These are phyloP conservation scores for Malassezia slooffiae DNA, from an alignment of 1,284 basidiomycete genomes.

Conservation along the genomic window DNA sequence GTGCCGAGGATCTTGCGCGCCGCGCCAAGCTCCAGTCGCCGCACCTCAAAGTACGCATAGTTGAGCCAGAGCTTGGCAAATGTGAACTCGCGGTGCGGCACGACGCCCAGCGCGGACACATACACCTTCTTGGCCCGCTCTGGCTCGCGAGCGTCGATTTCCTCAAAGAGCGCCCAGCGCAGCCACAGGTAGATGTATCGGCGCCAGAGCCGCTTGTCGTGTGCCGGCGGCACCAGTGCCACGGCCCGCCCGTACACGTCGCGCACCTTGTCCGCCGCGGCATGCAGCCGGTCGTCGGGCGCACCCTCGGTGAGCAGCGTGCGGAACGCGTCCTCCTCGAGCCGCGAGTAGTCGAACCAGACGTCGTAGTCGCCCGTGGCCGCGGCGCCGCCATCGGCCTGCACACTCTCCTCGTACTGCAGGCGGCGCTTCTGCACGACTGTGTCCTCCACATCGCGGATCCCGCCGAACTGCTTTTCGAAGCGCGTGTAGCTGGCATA, in stretches of 20 bases:
- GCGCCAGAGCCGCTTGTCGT: conserved; percentile 66
- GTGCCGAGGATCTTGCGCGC: conserved; percentile 83
- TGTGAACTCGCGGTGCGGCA: conserved; percentile 91
- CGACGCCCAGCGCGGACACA: conserved; percentile 73
- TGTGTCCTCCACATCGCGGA: conserved; percentile 76
- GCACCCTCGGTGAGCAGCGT: conserved; percentile 48
- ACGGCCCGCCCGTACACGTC: conserved; percentile 94
- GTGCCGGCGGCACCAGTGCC: conserved; percentile 77
- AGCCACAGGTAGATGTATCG: conserved; percentile 95
- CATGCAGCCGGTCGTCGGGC: conserved; percentile 16
- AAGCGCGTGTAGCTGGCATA: conserved; percentile 90
- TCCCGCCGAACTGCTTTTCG: conserved; percentile 92
- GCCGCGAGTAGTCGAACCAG: conserved; percentile 90
- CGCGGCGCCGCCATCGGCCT: conserved; percentile 49
- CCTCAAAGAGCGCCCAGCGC: conserved; percentile 92
- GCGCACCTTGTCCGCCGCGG: conserved; percentile 55
- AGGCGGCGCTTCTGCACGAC: conserved; percentile 91
- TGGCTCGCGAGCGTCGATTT: conserved; percentile 85
- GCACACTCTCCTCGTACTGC: conserved; percentile 60
- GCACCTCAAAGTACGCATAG: conserved; percentile 84
- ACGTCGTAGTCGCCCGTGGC: conserved; percentile 82
- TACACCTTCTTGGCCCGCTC: conserved; percentile 78
- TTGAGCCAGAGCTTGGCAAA: conserved; percentile 71
- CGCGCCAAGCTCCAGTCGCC: conserved; percentile 66
- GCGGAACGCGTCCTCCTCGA: conserved; percentile 78